phyloP scores from a whole-genome alignment of 2,329 filamentous ascomycete species.

The Thielaviopsis ethacetica region DNA sequence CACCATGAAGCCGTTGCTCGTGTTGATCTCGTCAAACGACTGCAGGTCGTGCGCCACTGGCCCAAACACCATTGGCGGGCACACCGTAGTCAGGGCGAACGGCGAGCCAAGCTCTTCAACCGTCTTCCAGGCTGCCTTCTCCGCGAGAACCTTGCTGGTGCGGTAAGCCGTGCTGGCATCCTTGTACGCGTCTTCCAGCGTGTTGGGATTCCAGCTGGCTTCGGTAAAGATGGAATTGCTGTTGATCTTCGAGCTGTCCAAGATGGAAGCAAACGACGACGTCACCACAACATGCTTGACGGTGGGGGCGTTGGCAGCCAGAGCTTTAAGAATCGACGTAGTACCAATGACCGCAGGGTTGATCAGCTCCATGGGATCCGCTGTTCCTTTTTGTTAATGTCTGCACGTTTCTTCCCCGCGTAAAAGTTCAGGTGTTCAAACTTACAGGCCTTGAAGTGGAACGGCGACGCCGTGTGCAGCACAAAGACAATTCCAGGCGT shows the following conservation, averaged over 20 bases:
- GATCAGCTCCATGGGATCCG: slow-evolving; percentile 35
- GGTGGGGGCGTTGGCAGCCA: slow-evolving; percentile 37
- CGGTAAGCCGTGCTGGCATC: slow-evolving; percentile 31
- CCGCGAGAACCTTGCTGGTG: slow-evolving; percentile 37
- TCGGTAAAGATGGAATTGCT: slow-evolving; percentile 25
- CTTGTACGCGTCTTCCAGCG: slow-evolving; percentile 26
- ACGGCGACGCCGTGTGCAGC: slow-evolving; percentile 44
- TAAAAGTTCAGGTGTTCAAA: not conserved
- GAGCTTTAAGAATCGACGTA: slow-evolving; percentile 54
- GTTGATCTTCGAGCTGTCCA: slow-evolving; percentile 22
- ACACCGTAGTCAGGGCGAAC: slow-evolving; percentile 37
- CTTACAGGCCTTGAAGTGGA: slow-evolving; percentile 35
- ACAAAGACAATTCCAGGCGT: slow-evolving; percentile 29
- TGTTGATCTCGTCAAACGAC: slow-evolving; percentile 32
- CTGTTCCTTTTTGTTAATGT: slow-evolving; percentile 13
- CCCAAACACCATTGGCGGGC: slow-evolving; percentile 38
- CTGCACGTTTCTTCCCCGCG: not conserved
- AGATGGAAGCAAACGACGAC: slow-evolving; percentile 37
- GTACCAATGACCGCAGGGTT: slow-evolving; percentile 42
- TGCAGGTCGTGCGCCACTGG: slow-evolving; percentile 32
- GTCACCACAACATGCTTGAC: slow-evolving; percentile 58
- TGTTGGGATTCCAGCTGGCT: slow-evolving; percentile 37
- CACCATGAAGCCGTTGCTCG: slow-evolving; percentile 35
- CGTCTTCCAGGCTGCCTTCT: slow-evolving; percentile 38
- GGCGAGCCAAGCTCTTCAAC: slow-evolving; percentile 24